A percentile compares a stretch with the other conserved stretches of the same genome.
Evolutionary conservation across 345 rosid genomes (phyloP).

Genomic region (Jatropha curcas): DNA sequence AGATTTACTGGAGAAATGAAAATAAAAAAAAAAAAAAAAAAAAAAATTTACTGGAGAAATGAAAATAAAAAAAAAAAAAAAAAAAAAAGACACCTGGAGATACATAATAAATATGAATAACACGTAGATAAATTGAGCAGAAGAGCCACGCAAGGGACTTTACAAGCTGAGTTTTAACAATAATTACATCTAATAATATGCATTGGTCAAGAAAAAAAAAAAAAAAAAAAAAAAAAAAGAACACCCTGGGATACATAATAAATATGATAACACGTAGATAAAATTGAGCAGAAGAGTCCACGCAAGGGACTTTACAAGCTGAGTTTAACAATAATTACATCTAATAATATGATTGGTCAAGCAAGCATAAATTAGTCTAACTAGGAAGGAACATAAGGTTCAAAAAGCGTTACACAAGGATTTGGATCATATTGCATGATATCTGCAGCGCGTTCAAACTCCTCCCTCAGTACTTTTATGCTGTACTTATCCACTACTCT

Average conservation of each 20-base stretch:
- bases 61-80: no score
- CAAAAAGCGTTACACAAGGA: slow-evolving; percentile 66
- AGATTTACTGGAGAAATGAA: no score
- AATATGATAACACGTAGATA: neutral
- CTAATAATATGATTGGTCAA: neutral
- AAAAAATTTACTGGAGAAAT: no score
- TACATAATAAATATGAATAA: no score
- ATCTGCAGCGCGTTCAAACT: slow-evolving; percentile 92
- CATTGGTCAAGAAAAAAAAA: no score
- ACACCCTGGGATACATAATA: neutral
- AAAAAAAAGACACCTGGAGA: no score
- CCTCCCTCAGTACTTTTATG: slow-evolving; percentile 86
- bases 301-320: slow-evolving; percentile 7
- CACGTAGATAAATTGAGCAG: no score
- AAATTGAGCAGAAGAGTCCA: neutral
- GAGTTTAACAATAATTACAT: slow-evolving; percentile 14
- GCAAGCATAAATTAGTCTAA: slow-evolving; percentile 10
- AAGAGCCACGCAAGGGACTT: no score
- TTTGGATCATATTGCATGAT: slow-evolving; percentile 75
- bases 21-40: no score
- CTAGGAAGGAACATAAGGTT: slow-evolving; percentile 55
- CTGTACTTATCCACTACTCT: slow-evolving; percentile 92
- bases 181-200: no score
- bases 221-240: no score
- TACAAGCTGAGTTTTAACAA: no score